phyloP scores from a whole-genome alignment of 306 rosid species.

The Prunus mira region DNA sequence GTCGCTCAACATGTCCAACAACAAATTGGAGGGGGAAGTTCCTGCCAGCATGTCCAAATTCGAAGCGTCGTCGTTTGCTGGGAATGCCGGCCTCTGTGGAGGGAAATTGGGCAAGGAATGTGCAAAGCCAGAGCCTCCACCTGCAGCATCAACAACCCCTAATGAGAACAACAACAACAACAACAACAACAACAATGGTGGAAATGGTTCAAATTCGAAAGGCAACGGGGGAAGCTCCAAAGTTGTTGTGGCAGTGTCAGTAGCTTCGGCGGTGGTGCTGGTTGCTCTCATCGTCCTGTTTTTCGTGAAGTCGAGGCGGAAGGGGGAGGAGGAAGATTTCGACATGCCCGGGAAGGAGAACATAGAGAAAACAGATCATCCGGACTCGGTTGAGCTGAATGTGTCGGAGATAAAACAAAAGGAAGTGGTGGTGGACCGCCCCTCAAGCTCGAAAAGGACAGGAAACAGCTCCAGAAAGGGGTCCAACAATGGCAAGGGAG shows the following conservation, averaged over 20 bases:
- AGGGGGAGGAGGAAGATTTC: slow-evolving; percentile 15
- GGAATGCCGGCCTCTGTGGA: slow-evolving; percentile 60
- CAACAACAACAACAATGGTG: not conserved
- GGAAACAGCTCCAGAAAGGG: slow-evolving; percentile 11
- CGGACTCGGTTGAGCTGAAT: slow-evolving; percentile 41
- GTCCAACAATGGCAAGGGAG: not conserved
- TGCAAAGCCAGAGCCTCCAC: not conserved
- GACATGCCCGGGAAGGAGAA: not conserved
- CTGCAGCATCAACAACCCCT: not conserved
- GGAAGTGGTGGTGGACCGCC: not conserved
- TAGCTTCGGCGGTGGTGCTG: slow-evolving; percentile 24
- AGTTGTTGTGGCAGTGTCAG: slow-evolving; percentile 23
- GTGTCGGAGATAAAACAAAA: slow-evolving; percentile 27
- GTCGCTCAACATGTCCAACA: slow-evolving; percentile 49
- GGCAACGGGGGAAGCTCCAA: not conserved
- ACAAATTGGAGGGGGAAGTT: slow-evolving; percentile 66
- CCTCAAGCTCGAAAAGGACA: not conserved
- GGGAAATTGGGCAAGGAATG: slow-evolving; percentile 33
- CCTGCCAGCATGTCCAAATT: slow-evolving; percentile 46
- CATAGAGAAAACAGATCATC: not conserved
- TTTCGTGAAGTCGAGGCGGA: slow-evolving; percentile 21
- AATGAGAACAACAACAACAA: not conserved
- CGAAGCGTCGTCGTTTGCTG: slow-evolving; percentile 32
- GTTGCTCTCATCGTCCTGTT: slow-evolving; percentile 24
- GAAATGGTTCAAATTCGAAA: slow-evolving; percentile 1